phyloP scores from a whole-genome alignment of 768 basidiomycete species.

The Omphalotus guepiniiformis region DNA sequence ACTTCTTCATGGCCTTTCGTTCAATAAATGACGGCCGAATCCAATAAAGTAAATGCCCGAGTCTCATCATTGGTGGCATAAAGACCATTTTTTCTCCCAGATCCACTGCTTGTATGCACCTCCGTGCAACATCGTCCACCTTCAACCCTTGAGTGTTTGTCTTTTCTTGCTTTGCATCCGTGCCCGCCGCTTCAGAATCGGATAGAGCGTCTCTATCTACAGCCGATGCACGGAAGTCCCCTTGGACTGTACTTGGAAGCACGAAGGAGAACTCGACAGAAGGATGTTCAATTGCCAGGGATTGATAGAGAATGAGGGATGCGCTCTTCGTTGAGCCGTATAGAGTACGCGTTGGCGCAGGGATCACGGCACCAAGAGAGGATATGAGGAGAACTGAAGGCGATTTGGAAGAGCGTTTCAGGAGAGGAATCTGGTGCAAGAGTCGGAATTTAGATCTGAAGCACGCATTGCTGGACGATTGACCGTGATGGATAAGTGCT shows the following conservation, averaged over 20 bases:
- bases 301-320: constrained; percentile 70
- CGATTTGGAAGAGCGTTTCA: constrained; percentile 54
- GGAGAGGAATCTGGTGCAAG: constrained; percentile 63
- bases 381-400: constrained; percentile 81
- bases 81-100: constrained; percentile 51
- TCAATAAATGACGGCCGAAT: constrained; percentile 56
- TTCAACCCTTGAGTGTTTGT: constrained; percentile 55
- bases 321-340: constrained; percentile 86
- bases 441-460: neutral
- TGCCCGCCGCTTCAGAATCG: neutral
- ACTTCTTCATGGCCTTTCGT: constrained; percentile 55
- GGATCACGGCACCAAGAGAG: constrained; percentile 72
- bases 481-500: constrained; percentile 19
- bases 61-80: constrained; percentile 44
- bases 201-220: constrained; percentile 50
- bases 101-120: constrained; percentile 62
- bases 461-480: neutral
- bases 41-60: constrained; percentile 62
- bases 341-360: constrained; percentile 80
- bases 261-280: constrained; percentile 56
- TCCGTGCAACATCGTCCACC: constrained; percentile 51
- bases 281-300: constrained; percentile 78
- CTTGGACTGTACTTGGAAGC: constrained; percentile 70
- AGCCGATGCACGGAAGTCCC: constrained; percentile 75
- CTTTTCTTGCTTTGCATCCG: constrained; percentile 35